A percentile compares a stretch with the other conserved stretches of the same genome.
These are phyloP conservation scores for Phialophora verrucosa DNA, from an alignment of 2,329 filamentous ascomycete genomes.

Conservation along the genomic window DNA sequence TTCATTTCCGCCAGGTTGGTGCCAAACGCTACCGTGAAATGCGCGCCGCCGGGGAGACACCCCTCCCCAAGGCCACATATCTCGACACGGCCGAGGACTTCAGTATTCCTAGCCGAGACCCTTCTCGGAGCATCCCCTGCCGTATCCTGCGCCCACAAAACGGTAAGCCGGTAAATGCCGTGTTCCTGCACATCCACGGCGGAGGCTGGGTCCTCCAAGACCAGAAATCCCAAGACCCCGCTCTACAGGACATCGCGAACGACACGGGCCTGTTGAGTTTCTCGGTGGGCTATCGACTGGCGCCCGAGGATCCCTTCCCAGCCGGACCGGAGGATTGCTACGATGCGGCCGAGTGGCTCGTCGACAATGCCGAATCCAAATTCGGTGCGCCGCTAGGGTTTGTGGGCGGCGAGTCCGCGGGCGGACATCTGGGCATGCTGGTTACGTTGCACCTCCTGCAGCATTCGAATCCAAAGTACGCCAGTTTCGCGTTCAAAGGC, in stretches of 20 bases:
- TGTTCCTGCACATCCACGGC: constrained; percentile 64
- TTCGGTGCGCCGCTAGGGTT: constrained; percentile 54
- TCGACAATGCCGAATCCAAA: constrained; percentile 52
- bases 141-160: constrained; percentile 59
- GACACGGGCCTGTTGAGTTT: constrained; percentile 56
- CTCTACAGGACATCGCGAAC: constrained; percentile 59
- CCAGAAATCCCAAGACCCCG: constrained; percentile 51
- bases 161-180: constrained; percentile 49
- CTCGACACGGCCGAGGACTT: constrained; percentile 56
- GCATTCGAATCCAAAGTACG: constrained; percentile 41
- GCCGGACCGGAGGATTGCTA: constrained; percentile 62
- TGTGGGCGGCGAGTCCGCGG: constrained; percentile 57
- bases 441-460: constrained; percentile 56
- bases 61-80: constrained; percentile 54
- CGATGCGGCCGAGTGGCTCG: constrained; percentile 61
- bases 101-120: constrained; percentile 59
- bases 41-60: constrained; percentile 60
- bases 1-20: constrained; percentile 51
- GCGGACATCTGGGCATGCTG: constrained; percentile 57
- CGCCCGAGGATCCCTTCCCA: constrained; percentile 65
- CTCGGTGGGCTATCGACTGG: constrained; percentile 64
- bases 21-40: constrained; percentile 61
- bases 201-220: constrained; percentile 50
- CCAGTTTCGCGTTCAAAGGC: constrained; percentile 53
- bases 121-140: constrained; percentile 58